Conservation (phyloP, 1,139 yeast species). For the Blastobotrys apis region DNA sequence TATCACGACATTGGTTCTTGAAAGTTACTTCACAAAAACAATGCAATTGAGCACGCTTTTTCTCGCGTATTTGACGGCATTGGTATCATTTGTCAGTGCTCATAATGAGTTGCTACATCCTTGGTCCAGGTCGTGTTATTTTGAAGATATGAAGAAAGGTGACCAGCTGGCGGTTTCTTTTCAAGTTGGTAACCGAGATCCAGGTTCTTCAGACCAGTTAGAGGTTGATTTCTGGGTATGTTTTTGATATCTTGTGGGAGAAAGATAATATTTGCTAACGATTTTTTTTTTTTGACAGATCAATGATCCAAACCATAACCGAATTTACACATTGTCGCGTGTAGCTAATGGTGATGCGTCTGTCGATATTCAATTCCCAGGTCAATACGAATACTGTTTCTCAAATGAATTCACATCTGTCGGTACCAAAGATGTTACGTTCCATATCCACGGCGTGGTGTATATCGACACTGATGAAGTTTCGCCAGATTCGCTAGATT, state of each 20-base stretch:
- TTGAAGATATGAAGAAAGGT: slow-evolving; percentile 71
- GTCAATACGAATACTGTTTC: slow-evolving; percentile 87
- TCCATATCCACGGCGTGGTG: slow-evolving; percentile 90
- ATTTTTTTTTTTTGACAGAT: slow-evolving; percentile 27
- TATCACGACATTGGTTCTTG: too few relatives aligned
- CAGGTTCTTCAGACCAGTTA: slow-evolving; percentile 70
- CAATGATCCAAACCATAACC: slow-evolving; percentile 56
- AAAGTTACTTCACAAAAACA: too few relatives aligned
- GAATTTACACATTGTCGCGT: slow-evolving; percentile 47
- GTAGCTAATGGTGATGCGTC: slow-evolving; percentile 80
- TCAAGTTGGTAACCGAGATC: slow-evolving; percentile 92
- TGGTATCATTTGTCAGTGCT: slow-evolving; percentile 40
- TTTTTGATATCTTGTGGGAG: neutral
- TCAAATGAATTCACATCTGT: slow-evolving; percentile 73
- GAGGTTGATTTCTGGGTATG: slow-evolving; percentile 61
- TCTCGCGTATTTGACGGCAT: slow-evolving; percentile 11
- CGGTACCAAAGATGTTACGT: slow-evolving; percentile 84
- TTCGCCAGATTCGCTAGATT: slow-evolving; percentile 75
- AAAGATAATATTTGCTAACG: neutral
- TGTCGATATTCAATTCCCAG: slow-evolving; percentile 58
- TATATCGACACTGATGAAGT: slow-evolving; percentile 84
- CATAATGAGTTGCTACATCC: slow-evolving; percentile 85
- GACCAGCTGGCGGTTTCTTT: slow-evolving; percentile 86
- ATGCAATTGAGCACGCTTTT: slow-evolving; percentile 9
- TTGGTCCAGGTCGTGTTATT: slow-evolving; percentile 83